phyloP scores from a whole-genome alignment of 306 rosid genomes.

The Sechiopsis laciniata region DNA sequence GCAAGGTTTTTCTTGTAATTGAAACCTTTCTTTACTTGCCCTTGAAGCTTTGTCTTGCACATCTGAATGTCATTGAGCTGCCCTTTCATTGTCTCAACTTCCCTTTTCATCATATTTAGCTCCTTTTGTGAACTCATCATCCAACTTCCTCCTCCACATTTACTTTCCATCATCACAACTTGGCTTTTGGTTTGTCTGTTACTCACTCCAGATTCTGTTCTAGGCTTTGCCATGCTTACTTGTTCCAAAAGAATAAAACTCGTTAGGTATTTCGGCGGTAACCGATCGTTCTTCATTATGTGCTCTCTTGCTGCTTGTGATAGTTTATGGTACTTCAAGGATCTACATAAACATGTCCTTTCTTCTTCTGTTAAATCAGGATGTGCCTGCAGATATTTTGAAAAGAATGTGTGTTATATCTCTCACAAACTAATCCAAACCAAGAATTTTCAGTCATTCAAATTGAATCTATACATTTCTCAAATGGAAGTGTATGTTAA shows the following conservation, averaged over 20 bases:
- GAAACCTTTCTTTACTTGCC: constrained; percentile 39
- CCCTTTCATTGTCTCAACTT: constrained; percentile 52
- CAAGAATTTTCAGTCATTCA: not conserved
- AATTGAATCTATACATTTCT: not conserved
- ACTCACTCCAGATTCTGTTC: constrained; percentile 29
- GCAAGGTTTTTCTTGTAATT: constrained; percentile 23
- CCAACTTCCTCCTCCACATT: constrained; percentile 26
- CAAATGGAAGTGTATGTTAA: too few relatives aligned
- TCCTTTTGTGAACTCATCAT: constrained; percentile 35
- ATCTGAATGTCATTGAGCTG: constrained; percentile 55
- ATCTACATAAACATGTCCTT: constrained; percentile 38
- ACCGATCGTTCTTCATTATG: constrained; percentile 55
- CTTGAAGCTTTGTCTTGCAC: constrained; percentile 57
- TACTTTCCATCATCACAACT: constrained; percentile 23
- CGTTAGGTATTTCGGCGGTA: constrained; percentile 46
- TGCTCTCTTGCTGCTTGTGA: constrained; percentile 66
- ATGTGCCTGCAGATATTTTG: constrained; percentile 50
- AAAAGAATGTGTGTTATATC: too few relatives aligned
- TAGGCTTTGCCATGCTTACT: constrained; percentile 38
- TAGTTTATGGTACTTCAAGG: constrained; percentile 55
- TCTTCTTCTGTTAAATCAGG: constrained; percentile 38
- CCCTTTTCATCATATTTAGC: constrained; percentile 50
- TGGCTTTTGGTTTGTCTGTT: constrained; percentile 35
- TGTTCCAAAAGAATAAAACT: constrained; percentile 50
- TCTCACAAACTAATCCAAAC: not conserved